These are phyloP conservation scores for Hypholoma sublateritium DNA, from an alignment of 768 basidiomycete genomes.

Conservation along the genomic window DNA sequence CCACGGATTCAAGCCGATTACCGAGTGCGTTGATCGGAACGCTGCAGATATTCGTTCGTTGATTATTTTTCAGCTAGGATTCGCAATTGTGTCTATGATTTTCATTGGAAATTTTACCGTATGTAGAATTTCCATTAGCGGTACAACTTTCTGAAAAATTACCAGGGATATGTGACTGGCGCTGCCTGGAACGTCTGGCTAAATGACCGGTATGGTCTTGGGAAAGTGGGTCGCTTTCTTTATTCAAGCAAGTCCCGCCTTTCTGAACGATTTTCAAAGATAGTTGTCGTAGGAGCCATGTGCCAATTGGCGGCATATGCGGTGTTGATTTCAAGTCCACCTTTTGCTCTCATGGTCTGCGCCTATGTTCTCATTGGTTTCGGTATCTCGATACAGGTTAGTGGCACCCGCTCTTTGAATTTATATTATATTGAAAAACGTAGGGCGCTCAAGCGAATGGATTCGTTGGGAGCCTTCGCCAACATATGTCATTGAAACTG, in stretches of 20 bases:
- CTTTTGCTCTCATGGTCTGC: conserved; percentile 61
- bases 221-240: conserved; percentile 30
- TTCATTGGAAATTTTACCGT: conserved; percentile 23
- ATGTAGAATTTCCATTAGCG: not conserved
- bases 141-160: not conserved
- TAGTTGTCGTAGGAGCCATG: conserved; percentile 37
- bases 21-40: conserved; percentile 30
- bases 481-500: conserved; percentile 63
- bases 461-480: conserved; percentile 58
- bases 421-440: not conserved
- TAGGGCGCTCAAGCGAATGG: conserved; percentile 73
- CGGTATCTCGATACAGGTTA: conserved; percentile 45
- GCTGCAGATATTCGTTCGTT: not conserved
- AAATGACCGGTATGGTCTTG: conserved; percentile 39
- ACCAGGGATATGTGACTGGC: conserved; percentile 38
- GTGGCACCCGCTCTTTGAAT: not conserved
- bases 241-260: not conserved
- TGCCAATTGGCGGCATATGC: conserved; percentile 52
- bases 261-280: not conserved
- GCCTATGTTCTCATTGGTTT: conserved; percentile 43
- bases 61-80: conserved; percentile 16
- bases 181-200: conserved; percentile 38
- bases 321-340: conserved; percentile 52
- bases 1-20: conserved; percentile 67
- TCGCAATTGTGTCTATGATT: conserved; percentile 19